Base-by-base conservation (phyloP, 345 rosid species). In the Euphorbia lathyris region DNA sequence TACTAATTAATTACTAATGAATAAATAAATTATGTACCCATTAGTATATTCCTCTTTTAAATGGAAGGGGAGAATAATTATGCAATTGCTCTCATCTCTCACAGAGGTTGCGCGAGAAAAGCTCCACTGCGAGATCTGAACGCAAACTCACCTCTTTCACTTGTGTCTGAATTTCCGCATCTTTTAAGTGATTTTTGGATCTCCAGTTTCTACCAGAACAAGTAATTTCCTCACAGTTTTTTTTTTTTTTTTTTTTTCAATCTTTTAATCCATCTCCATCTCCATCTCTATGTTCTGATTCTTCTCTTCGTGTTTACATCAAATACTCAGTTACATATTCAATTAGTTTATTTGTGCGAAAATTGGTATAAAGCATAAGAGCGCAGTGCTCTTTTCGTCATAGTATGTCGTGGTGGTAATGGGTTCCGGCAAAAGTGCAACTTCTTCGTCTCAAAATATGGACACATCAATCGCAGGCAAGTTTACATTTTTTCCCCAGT, bases 361-460 rank as follows among this genome's bases (percentile, higher is more conserved):
- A 45, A 22, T 40, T 25, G 0, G 38, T 25, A 63, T 25, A 26
- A 45, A 26, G 27, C 6, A 19, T 11, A 45, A 55, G 64, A 20
- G 60, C 13, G 23, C 11, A 12, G 60, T 3, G 3, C 6, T 36
- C 63, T 40, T 40, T 27, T 55, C 12, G 14, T 42, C 45, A 1
- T 56, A 48, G 64, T 26, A 56, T 66, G 69, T 55, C 22, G 20
- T 67, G 70, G 14, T 56, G 25, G 51, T 48, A 52, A 61, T 71
- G 79, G 79, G 79, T 58, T 60, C 75, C 11, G 69, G 64, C 56
- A 66, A 66, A 58, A 65, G 53, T 51, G 68, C 72, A n/a, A 63
- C 66, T 42, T 71, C 76, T 25, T 76, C 79, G 25, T 67, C 72
- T 34, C 53, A 51, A 55, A 67, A 47, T 34, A 34, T 40, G 67